Evolutionary conservation across 768 basidiomycete genomes (phyloP), one percentile per base, ranked within the genome.

Genomic region (Rhodosporidiobolus odoratus): DNA sequence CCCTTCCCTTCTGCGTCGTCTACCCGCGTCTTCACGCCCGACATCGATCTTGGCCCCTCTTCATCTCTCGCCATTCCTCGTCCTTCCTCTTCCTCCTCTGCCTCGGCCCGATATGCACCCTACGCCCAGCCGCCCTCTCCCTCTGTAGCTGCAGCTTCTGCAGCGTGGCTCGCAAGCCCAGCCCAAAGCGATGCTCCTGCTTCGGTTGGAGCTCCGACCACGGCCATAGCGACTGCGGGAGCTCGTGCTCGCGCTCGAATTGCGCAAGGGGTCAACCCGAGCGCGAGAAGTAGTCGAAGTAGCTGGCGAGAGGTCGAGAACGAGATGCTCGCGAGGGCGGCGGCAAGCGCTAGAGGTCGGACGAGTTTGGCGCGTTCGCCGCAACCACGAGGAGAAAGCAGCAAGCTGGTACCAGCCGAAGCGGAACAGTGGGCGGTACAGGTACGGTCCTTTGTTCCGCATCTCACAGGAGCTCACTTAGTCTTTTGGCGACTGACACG

Each of bases 391-490:
- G 40, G 2, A 40, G 34, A 21, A 27, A 35, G 21, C 50, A 37
- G 21, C 38, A 45, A n/a, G 34, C 1, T 16, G 1, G 53, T 15
- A 40, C 30, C 6, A 15, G 47, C 23, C 9, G 34, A 48, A 34
- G 30, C 54, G 25, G 67, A 65, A 64, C 50, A 65, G 16, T 72
- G 70, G 74, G 58, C 25, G 0, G 74, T 72, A 23, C 40, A 68
- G 61, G 68, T 71, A 27, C 50, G 66, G 16, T 15, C 15, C 16
- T 35, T 58, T 37, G 30, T 40, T 45, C 40, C 34, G 40, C 30
- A 0, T 19, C 32, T 23, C 35, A 0, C 23, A 13, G 5, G 17
- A 16, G 47, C 37, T 2, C 13, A 21, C 4, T 7, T 7, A 15
- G 3, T 3, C 48, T 50, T 13, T 9, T 9, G 27, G 30, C 7